Percentiles rank a stretch among this genome's conserved stretches.
Evolutionary conservation across 495 filamentous ascomycete species (phyloP).

Genomic region (Podospora pseudopauciseta): DNA sequence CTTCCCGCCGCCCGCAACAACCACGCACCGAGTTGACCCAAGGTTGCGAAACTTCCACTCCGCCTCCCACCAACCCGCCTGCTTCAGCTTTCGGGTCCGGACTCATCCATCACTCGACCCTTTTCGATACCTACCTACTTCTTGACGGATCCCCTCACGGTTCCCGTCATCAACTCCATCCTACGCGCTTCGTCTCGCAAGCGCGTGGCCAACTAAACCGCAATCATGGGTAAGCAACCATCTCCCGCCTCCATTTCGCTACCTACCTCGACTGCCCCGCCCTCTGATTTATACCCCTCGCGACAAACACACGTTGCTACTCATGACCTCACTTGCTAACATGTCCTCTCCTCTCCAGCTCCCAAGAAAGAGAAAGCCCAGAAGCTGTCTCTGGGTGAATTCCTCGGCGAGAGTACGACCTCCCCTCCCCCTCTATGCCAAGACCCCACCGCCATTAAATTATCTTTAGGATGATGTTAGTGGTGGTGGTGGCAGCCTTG

Average conservation of each 20-base stretch:
- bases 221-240: slow-evolving; percentile 79
- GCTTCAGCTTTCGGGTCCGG: neutral
- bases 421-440: slow-evolving; percentile 26
- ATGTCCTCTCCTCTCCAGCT: slow-evolving; percentile 50
- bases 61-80: neutral
- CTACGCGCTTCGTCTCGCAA: slow-evolving; percentile 47
- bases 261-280: slow-evolving; percentile 11
- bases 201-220: slow-evolving; percentile 51
- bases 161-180: slow-evolving; percentile 22
- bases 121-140: slow-evolving; percentile 5
- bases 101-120: neutral
- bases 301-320: neutral
- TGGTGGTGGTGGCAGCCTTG: slow-evolving; percentile 10
- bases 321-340: slow-evolving; percentile 9
- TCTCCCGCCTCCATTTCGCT: slow-evolving; percentile 13
- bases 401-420: slow-evolving; percentile 65
- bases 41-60: slow-evolving; percentile 16
- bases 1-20: slow-evolving; percentile 20
- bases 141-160: neutral
- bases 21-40: slow-evolving; percentile 4
- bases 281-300: neutral
- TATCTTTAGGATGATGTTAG: neutral
- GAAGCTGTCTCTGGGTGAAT: slow-evolving; percentile 91
- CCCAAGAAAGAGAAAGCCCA: slow-evolving; percentile 81
- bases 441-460: slow-evolving; percentile 16